These are phyloP conservation scores for Strigomonas culicis DNA, from an alignment of 208 protist species.

Conservation along the genomic window DNA sequence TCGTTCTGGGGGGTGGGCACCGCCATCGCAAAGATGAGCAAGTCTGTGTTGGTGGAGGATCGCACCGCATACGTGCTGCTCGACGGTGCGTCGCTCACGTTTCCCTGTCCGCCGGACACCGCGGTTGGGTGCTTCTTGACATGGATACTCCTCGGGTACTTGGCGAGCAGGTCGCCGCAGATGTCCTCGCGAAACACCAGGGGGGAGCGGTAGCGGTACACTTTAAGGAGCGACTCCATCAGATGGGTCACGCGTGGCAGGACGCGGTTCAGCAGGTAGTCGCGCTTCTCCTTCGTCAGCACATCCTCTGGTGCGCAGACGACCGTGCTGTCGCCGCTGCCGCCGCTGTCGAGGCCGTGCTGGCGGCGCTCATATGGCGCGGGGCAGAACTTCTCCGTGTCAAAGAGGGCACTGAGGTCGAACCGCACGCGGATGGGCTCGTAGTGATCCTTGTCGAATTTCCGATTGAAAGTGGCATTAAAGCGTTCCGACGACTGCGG, in stretches of 20 bases:
- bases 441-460: constrained; percentile 6
- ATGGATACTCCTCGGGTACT: constrained; percentile 28
- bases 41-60: constrained; percentile 21
- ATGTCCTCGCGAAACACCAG: constrained; percentile 4
- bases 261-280: constrained; percentile 27
- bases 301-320: constrained; percentile 34
- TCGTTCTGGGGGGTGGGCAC: constrained; percentile 21
- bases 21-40: constrained; percentile 58
- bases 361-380: not conserved
- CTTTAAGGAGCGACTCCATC: constrained; percentile 30
- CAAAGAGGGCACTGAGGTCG: constrained; percentile 1
- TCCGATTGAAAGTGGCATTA: not conserved
- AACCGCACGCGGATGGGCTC: constrained; percentile 1
- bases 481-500: too few species aligned
- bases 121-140: not conserved
- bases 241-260: constrained; percentile 21
- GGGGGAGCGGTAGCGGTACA: constrained; percentile 7
- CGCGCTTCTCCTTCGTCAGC: constrained; percentile 35
- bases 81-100: too few species aligned
- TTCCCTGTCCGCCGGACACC: constrained; percentile 35
- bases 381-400: not conserved
- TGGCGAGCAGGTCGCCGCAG: constrained; percentile 19
- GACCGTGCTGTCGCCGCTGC: constrained; percentile 21
- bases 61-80: not conserved
- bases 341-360: not conserved